Conservation (phyloP, 2,329 filamentous ascomycete species). For the Fusarium tricinctum region DNA sequence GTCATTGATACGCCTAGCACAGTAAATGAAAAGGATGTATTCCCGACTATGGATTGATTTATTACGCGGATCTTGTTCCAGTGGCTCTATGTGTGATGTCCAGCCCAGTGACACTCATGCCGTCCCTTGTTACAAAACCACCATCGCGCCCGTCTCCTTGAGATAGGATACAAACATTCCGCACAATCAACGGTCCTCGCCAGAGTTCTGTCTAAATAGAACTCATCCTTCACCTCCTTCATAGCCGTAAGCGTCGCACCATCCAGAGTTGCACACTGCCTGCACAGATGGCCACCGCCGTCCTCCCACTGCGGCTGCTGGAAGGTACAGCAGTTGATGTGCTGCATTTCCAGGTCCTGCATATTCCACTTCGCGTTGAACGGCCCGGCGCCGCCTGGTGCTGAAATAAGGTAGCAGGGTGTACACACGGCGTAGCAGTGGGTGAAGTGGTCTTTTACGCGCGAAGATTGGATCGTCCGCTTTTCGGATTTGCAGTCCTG, state of each 20-base stretch:
- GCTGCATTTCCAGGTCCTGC: slow-evolving; percentile 29
- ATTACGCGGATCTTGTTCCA: too few relatives aligned
- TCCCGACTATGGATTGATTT: too few relatives aligned
- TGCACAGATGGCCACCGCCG: not conserved
- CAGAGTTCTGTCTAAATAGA: slow-evolving; percentile 3
- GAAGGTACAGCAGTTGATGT: slow-evolving; percentile 6
- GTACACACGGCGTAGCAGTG: slow-evolving; percentile 33
- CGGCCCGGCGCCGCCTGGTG: not conserved
- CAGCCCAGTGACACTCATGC: slow-evolving; percentile 35
- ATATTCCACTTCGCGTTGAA: slow-evolving; percentile 31
- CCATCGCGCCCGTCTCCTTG: slow-evolving; percentile 9
- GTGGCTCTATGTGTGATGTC: slow-evolving; percentile 8
- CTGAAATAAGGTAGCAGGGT: slow-evolving; percentile 3
- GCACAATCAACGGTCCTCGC: slow-evolving; percentile 23
- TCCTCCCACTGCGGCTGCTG: not conserved
- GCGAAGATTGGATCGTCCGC: not conserved
- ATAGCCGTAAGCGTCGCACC: not conserved
- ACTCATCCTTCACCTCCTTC: slow-evolving; percentile 19
- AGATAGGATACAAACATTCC: slow-evolving; percentile 8
- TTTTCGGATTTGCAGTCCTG: slow-evolving; percentile 9
- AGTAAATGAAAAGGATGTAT: too few relatives aligned
- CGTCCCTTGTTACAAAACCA: slow-evolving; percentile 28
- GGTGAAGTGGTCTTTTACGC: slow-evolving; percentile 13
- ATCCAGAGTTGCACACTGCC: not conserved
- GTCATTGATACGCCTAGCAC: too few relatives aligned